Conservation (phyloP, 768 basidiomycete genomes). For the Tremella fuciformis region DNA sequence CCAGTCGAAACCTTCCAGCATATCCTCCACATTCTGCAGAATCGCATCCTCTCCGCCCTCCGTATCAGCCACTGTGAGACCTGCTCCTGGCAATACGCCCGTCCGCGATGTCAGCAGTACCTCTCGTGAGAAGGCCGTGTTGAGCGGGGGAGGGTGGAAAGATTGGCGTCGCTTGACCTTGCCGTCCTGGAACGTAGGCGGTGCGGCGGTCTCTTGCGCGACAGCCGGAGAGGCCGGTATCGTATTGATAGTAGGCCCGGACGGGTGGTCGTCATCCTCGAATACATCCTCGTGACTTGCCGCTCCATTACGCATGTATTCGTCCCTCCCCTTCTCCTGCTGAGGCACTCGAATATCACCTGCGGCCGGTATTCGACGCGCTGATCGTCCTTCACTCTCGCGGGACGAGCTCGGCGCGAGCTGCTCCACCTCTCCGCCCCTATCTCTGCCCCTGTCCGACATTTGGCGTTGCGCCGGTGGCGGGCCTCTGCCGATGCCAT, state of each 20-base stretch:
- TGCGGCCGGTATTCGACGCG: neutral
- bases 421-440: slow-evolving; percentile 55
- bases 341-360: neutral
- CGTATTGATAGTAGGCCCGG: slow-evolving; percentile 27
- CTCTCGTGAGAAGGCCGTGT: slow-evolving; percentile 50
- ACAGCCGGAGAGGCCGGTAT: slow-evolving; percentile 26
- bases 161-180: slow-evolving; percentile 58
- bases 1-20: slow-evolving; percentile 99
- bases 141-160: slow-evolving; percentile 47
- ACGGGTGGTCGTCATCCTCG: slow-evolving; percentile 6
- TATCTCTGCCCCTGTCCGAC: slow-evolving; percentile 56
- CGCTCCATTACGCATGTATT: neutral
- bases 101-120: slow-evolving; percentile 43
- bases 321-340: neutral
- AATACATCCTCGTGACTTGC: slow-evolving; percentile 2
- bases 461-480: slow-evolving; percentile 1
- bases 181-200: slow-evolving; percentile 55
- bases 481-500: slow-evolving; percentile 10
- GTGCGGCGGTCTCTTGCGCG: slow-evolving; percentile 17
- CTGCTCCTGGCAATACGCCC: slow-evolving; percentile 37
- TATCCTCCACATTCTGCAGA: slow-evolving; percentile 90
- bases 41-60: slow-evolving; percentile 70
- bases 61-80: slow-evolving; percentile 64
- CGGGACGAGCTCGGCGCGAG: too few species aligned
- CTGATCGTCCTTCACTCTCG: neutral